Percentiles rank a stretch among this genome's conserved stretches.
phyloP scores from a whole-genome alignment of 257 asterid species.

The Penstemon eatonii region DNA sequence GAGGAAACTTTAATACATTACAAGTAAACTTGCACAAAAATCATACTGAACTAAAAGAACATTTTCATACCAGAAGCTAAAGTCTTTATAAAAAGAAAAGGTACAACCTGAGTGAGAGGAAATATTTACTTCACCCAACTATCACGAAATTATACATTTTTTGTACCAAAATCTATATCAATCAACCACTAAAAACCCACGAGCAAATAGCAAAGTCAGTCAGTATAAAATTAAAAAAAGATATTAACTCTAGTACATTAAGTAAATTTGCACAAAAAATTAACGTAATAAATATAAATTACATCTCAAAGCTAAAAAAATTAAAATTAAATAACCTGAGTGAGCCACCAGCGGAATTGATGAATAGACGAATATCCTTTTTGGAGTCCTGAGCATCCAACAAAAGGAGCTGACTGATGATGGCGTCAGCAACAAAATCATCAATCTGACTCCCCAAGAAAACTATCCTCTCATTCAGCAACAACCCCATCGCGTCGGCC shows the following conservation, averaged over 20 bases:
- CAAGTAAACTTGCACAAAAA: too few species aligned
- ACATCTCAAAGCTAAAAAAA: too few species aligned
- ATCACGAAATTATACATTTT: too few species aligned
- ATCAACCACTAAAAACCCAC: too few species aligned
- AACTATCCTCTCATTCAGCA: conserved; percentile 91
- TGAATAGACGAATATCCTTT: conserved; percentile 80
- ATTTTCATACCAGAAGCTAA: too few species aligned
- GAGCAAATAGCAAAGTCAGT: neutral
- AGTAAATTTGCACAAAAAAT: too few species aligned
- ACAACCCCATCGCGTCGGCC: conserved; percentile 74
- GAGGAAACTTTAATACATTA: neutral
- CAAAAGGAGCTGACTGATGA: conserved; percentile 80
- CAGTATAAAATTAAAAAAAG: neutral
- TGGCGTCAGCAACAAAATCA: conserved; percentile 86
- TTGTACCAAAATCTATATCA: too few species aligned
- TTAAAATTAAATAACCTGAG: conserved; percentile 49
- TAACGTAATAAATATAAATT: too few species aligned
- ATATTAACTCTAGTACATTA: neutral
- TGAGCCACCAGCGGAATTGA: conserved; percentile 94
- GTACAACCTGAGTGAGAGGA: too few species aligned
- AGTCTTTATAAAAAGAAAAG: too few species aligned
- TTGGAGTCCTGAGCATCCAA: conserved; percentile 83
- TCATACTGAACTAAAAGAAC: too few species aligned
- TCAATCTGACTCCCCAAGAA: conserved; percentile 75
- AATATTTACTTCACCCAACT: too few species aligned